Percentiles rank a stretch among this genome's conserved stretches.
Evolutionary conservation across 306 rosid species (phyloP).

Genomic region (Begonia fuchsioides): DNA sequence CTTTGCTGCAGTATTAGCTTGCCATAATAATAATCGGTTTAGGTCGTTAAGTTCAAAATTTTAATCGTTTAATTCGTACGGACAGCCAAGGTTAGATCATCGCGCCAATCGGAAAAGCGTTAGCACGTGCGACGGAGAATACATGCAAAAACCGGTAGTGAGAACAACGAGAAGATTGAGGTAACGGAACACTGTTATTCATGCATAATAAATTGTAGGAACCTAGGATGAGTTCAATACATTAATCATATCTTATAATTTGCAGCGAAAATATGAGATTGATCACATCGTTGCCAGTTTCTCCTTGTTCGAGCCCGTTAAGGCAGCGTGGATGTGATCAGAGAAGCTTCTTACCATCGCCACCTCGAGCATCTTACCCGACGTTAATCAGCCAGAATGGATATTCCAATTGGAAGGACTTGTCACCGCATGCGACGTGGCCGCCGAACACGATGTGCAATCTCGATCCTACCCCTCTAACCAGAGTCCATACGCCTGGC

Average conservation of each 20-base stretch:
- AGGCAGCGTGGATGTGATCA: conserved; percentile 41
- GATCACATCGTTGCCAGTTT: conserved; percentile 79
- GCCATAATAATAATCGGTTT: too few relatives aligned
- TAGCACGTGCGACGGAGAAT: conserved; percentile 19
- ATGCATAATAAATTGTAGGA: not conserved
- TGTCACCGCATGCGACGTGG: conserved; percentile 31
- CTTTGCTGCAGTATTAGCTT: too few relatives aligned
- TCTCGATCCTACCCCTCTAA: conserved; percentile 35
- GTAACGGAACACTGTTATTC: conserved; percentile 11
- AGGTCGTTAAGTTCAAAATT: too few relatives aligned
- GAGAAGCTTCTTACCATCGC: conserved; percentile 50
- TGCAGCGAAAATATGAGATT: conserved; percentile 52
- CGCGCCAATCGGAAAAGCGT: conserved; percentile 20
- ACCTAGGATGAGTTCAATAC: too few relatives aligned
- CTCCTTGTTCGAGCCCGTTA: conserved; percentile 91
- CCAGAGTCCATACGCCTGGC: conserved; percentile 39
- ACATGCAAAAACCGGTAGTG: conserved; percentile 15
- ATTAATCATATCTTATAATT: not conserved
- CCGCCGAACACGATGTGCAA: conserved; percentile 32
- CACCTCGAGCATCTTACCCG: conserved; percentile 58
- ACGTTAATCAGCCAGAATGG: conserved; percentile 29
- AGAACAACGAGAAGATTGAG: conserved; percentile 24
- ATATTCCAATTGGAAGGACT: conserved; percentile 29
- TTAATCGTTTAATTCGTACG: not conserved
- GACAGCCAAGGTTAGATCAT: conserved; percentile 37